These are phyloP conservation scores for Claviceps lovelessii DNA, from an alignment of 2,329 filamentous ascomycete genomes.

Conservation along the genomic window DNA sequence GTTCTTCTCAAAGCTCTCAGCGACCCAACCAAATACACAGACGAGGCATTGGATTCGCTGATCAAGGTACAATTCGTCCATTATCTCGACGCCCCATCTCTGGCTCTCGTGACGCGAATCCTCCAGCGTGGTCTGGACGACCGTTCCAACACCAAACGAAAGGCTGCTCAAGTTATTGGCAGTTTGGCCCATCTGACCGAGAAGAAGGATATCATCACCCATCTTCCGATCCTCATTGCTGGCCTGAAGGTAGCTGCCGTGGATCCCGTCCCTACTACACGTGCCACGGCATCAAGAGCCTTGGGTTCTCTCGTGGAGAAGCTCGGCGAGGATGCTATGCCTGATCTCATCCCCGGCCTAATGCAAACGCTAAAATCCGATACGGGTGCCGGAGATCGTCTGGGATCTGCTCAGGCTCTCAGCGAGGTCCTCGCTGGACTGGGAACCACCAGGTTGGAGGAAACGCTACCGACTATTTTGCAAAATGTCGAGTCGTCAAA, in stretches of 20 bases:
- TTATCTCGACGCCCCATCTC: conserved; percentile 91
- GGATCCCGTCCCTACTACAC: conserved; percentile 89
- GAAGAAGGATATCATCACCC: conserved; percentile 79
- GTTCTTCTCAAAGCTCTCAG: conserved; percentile 92
- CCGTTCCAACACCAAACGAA: conserved; percentile 87
- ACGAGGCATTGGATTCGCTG: conserved; percentile 80
- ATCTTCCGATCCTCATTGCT: conserved; percentile 82
- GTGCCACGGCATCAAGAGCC: conserved; percentile 90
- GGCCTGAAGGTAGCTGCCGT: conserved; percentile 81
- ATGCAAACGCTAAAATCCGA: conserved; percentile 98
- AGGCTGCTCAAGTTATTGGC: conserved; percentile 93
- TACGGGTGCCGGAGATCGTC: conserved; percentile 84
- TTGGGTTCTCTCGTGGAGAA: conserved; percentile 96
- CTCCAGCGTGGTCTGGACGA: conserved; percentile 83
- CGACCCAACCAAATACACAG: conserved; percentile 92
- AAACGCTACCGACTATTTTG: conserved; percentile 87
- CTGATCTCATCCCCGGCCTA: conserved; percentile 90
- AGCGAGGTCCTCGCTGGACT: conserved; percentile 91
- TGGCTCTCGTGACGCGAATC: conserved; percentile 89
- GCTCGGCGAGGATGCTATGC: conserved; percentile 87
- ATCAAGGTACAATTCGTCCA: conserved; percentile 99
- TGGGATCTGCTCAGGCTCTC: conserved; percentile 91
- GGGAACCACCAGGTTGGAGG: conserved; percentile 82
- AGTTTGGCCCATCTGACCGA: conserved; percentile 95
- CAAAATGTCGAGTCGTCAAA: conserved; percentile 92